These are phyloP conservation scores for Hirsutella rhossiliensis DNA, from an alignment of 2,329 filamentous ascomycete species.

Conservation along the genomic window DNA sequence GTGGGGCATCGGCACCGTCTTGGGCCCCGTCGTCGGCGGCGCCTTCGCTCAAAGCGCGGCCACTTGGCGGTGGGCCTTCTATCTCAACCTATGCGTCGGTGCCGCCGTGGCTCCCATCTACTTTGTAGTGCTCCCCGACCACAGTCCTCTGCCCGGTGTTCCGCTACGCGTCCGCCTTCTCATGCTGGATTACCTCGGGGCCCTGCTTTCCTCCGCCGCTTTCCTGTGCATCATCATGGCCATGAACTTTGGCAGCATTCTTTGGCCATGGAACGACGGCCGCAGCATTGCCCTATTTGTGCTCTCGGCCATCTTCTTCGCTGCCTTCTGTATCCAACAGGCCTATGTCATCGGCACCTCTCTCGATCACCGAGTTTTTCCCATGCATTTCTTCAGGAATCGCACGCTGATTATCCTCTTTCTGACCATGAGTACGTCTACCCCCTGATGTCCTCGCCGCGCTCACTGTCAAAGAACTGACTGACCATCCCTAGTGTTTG, in stretches of 20 bases:
- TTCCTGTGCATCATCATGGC: slow-evolving; percentile 31
- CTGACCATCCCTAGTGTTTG: neutral
- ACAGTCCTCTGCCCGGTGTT: slow-evolving; percentile 7
- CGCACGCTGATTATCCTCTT: slow-evolving; percentile 29
- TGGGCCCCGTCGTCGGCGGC: slow-evolving; percentile 27
- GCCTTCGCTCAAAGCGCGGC: neutral
- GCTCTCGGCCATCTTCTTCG: slow-evolving; percentile 23
- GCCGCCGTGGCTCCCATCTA: slow-evolving; percentile 17
- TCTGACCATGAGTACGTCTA: slow-evolving; percentile 14
- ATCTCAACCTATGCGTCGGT: slow-evolving; percentile 39
- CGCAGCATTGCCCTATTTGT: slow-evolving; percentile 32
- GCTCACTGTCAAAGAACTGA: too few species aligned
- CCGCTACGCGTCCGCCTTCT: slow-evolving; percentile 10
- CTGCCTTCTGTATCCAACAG: slow-evolving; percentile 33
- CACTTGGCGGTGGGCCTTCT: slow-evolving; percentile 21
- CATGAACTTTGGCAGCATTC: slow-evolving; percentile 28
- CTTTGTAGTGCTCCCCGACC: slow-evolving; percentile 13
- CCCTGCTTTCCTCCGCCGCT: slow-evolving; percentile 19
- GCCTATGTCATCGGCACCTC: slow-evolving; percentile 10
- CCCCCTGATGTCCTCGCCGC: neutral
- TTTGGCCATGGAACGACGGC: slow-evolving; percentile 31
- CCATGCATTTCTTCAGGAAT: slow-evolving; percentile 28
- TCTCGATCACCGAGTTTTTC: slow-evolving; percentile 26
- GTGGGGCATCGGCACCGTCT: slow-evolving; percentile 31
- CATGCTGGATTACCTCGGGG: slow-evolving; percentile 30